These are phyloP conservation scores for Leavenworthia alabamica DNA, from an alignment of 345 rosid species.

Conservation along the genomic window DNA sequence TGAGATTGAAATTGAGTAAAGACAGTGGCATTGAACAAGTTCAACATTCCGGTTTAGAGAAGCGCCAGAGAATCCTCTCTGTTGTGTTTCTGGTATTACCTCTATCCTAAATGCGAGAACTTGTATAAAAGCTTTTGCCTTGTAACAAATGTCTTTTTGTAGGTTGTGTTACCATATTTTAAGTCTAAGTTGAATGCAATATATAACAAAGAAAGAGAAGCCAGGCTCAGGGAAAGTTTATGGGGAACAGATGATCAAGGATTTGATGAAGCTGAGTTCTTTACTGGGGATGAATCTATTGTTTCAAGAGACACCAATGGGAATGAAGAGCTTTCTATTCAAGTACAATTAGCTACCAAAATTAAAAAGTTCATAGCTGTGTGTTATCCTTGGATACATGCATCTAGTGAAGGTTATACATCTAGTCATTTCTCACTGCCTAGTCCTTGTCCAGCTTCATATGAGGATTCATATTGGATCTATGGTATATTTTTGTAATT, in stretches of 20 bases:
- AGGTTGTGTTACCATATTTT: constrained; percentile 93
- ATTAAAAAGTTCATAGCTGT: constrained; percentile 65
- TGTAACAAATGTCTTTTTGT: constrained; percentile 13
- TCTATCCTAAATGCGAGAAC: constrained; percentile 11
- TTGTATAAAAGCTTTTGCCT: background rate
- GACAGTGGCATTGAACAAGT: constrained; percentile 45
- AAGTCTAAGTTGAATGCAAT: constrained; percentile 80
- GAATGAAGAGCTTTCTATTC: constrained; percentile 45
- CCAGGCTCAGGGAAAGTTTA: constrained; percentile 83
- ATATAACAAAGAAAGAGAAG: constrained; percentile 94
- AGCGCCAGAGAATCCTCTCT: constrained; percentile 75
- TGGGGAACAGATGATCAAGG: constrained; percentile 83
- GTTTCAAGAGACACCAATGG: constrained; percentile 35
- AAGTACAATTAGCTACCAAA: constrained; percentile 51
- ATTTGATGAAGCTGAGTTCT: constrained; percentile 46
- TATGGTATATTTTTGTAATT: background rate
- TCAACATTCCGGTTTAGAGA: constrained; percentile 65
- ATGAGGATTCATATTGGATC: background rate
- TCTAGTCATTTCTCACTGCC: background rate
- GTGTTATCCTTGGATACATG: constrained; percentile 93
- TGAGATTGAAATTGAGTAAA: constrained; percentile 46
- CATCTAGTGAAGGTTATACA: constrained; percentile 74
- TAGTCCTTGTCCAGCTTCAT: constrained; percentile 2
- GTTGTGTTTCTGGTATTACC: constrained; percentile 82
- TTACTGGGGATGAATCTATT: constrained; percentile 43